Conservation (phyloP, 164 flowering plant species). For the Litsea cubeba region DNA sequence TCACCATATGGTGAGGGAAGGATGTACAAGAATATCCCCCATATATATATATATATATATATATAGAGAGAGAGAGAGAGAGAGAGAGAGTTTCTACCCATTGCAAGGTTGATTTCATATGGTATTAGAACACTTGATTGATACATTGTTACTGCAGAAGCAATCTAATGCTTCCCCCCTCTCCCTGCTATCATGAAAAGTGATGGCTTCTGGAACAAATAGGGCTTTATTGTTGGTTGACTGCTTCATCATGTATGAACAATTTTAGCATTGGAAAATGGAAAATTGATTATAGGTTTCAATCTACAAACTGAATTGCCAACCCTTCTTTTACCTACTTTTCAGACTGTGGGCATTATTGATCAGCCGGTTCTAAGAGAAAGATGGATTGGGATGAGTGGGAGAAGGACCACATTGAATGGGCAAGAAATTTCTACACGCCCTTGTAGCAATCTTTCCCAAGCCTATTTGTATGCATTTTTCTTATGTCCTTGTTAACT, state of each 20-base stretch:
- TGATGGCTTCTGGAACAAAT: too few relatives aligned
- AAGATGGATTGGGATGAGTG: conserved; percentile 88
- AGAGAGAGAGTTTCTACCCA: too few relatives aligned
- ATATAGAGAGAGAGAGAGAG: too few relatives aligned
- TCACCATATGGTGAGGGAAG: too few relatives aligned
- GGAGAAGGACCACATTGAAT: conserved; percentile 74
- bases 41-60: too few relatives aligned
- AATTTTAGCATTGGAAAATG: neutral
- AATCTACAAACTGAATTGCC: neutral
- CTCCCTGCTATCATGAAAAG: too few relatives aligned
- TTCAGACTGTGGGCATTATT: conserved; percentile 89
- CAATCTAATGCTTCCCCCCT: too few relatives aligned
- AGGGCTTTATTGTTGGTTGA: neutral
- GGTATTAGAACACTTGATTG: too few relatives aligned
- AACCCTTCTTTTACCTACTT: neutral
- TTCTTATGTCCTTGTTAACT: neutral
- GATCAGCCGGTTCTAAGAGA: conserved; percentile 90
- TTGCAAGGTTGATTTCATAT: too few relatives aligned
- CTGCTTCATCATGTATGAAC: neutral
- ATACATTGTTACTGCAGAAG: too few relatives aligned
- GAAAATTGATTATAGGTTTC: neutral
- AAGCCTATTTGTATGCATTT: conserved; percentile 76
- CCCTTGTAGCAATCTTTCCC: conserved; percentile 58
- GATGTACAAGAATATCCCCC: too few relatives aligned
- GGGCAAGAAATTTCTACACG: conserved; percentile 82